These are phyloP conservation scores for Carex pumila DNA, from an alignment of 176 grass and related monocot genomes.

Conservation along the genomic window DNA sequence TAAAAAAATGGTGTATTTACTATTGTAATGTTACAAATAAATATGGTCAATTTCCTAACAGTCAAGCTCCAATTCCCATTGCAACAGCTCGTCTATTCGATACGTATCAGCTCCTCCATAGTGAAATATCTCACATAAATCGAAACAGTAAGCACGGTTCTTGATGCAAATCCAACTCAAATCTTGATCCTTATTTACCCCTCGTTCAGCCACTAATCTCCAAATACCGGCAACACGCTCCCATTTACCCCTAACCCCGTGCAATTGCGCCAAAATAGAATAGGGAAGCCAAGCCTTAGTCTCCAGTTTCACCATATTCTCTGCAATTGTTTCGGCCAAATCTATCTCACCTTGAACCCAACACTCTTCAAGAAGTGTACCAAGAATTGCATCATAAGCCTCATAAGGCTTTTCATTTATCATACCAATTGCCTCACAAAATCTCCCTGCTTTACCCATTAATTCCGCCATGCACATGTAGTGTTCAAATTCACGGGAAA, in stretches of 20 bases:
- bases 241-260: slow-evolving; percentile 68
- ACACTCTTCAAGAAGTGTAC: slow-evolving; percentile 62
- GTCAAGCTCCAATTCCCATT: slow-evolving; percentile 45
- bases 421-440: slow-evolving; percentile 51
- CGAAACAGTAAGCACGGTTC: slow-evolving; percentile 50
- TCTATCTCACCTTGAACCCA: slow-evolving; percentile 35
- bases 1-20: slow-evolving; percentile 8
- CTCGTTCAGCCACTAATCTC: slow-evolving; percentile 56
- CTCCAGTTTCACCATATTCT: slow-evolving; percentile 50
- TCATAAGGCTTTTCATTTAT: slow-evolving; percentile 40
- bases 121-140: slow-evolving; percentile 50
- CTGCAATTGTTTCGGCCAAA: slow-evolving; percentile 54
- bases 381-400: slow-evolving; percentile 29
- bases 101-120: slow-evolving; percentile 52
- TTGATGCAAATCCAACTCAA: slow-evolving; percentile 76
- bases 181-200: slow-evolving; percentile 39
- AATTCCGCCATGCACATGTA: slow-evolving; percentile 49
- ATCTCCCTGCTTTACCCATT: slow-evolving; percentile 55
- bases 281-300: slow-evolving; percentile 51
- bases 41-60: slow-evolving; percentile 15
- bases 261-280: slow-evolving; percentile 45
- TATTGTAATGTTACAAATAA: slow-evolving; percentile 2
- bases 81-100: slow-evolving; percentile 38
- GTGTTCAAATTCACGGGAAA: slow-evolving; percentile 43
- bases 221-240: slow-evolving; percentile 72